Evolutionary conservation across 2,329 filamentous ascomycete genomes (phyloP).

Genomic region (Aspergillus ustus): DNA sequence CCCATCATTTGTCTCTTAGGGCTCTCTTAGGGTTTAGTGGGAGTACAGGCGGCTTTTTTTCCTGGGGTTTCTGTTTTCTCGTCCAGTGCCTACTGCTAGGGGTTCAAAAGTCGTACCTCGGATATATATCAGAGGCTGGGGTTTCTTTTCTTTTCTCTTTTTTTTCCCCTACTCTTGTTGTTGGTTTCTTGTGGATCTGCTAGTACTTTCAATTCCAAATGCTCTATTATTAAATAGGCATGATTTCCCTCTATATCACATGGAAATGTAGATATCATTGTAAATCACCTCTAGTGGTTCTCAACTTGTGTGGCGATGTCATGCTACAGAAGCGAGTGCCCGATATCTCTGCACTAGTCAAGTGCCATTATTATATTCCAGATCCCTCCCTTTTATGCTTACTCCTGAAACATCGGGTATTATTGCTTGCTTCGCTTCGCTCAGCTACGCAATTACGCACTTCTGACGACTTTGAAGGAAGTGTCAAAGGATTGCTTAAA

Average conservation of each 20-base stretch:
- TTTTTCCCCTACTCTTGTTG: constrained; percentile 7
- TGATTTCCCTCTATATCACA: too few species aligned
- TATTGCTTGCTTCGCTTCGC: background rate
- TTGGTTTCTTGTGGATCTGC: background rate
- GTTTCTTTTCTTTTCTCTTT: constrained; percentile 8
- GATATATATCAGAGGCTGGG: background rate
- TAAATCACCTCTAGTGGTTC: too few species aligned
- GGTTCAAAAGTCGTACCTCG: background rate
- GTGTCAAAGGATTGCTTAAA: constrained; percentile 87
- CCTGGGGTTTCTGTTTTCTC: background rate
- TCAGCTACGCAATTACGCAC: constrained; percentile 17
- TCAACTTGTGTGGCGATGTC: too few species aligned
- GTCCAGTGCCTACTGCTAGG: background rate
- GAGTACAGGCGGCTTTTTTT: background rate
- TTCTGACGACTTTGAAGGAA: constrained; percentile 29
- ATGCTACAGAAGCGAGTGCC: too few species aligned
- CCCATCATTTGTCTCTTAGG: background rate
- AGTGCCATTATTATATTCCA: too few species aligned
- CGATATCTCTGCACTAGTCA: too few species aligned
- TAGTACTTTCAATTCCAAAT: background rate
- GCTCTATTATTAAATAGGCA: too few species aligned
- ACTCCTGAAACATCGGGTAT: too few species aligned
- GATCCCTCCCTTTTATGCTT: too few species aligned
- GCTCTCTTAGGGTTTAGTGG: background rate
- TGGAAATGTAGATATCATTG: too few species aligned